Percentiles rank a stretch among this genome's conserved stretches.
These are phyloP conservation scores for Fraxinus sp. DNA, from an alignment of 305 asterid genomes.

Conservation along the genomic window DNA sequence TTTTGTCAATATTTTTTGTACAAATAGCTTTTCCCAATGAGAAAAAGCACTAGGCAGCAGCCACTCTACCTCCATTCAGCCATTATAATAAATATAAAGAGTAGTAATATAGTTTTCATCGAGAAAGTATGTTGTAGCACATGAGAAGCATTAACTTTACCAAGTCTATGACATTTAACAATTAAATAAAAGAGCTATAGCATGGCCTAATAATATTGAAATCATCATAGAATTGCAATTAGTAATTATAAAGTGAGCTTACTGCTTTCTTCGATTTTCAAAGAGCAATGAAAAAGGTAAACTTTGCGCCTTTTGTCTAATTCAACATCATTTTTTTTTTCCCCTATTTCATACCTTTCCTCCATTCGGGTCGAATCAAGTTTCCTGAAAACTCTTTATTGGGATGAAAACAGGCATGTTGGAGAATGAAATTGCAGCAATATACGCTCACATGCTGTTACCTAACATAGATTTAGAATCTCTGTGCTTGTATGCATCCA, in stretches of 20 bases:
- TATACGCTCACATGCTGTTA: background rate
- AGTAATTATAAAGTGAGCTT: constrained; percentile 19
- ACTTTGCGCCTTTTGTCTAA: background rate
- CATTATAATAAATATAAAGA: constrained; percentile 14
- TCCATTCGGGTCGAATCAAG: background rate
- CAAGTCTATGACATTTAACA: constrained; percentile 33
- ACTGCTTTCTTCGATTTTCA: constrained; percentile 18
- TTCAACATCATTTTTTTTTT: background rate
- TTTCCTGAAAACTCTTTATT: background rate
- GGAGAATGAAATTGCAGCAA: background rate
- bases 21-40: too few relatives aligned
- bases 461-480: background rate
- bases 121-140: constrained; percentile 34
- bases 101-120: constrained; percentile 13
- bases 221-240: constrained; percentile 29
- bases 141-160: constrained; percentile 40
- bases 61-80: constrained; percentile 26
- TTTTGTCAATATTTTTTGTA: too few relatives aligned
- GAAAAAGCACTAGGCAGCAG: constrained; percentile 37
- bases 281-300: constrained; percentile 27
- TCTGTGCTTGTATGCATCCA: background rate
- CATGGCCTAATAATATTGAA: constrained; percentile 19
- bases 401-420: background rate
- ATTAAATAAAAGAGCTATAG: constrained; percentile 14
- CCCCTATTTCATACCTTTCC: background rate